Evolutionary conservation across 192 early-diverging fungal species (phyloP), one percentile per base, ranked within the genome.

Genomic region (Rhizoclosmatium globosum): DNA sequence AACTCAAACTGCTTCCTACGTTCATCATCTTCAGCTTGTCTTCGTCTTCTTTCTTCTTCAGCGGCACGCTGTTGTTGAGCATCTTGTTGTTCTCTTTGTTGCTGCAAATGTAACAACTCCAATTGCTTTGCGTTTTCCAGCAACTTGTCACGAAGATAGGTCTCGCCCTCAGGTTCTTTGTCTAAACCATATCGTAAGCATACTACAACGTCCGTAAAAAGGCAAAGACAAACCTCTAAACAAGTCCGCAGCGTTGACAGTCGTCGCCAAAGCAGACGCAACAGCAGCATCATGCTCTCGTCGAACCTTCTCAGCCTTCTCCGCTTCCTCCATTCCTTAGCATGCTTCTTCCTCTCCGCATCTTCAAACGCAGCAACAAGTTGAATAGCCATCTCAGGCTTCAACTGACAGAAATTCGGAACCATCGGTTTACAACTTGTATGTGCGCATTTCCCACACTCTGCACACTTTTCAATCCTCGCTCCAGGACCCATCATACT

Each of bases 401-500:
- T 81, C 47, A 89, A 76, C 7, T 87, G 84, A 64, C 87, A 89
- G 71, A 87, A 87, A 64, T 78, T 64, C 7, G 87, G 87, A 3
- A 89, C 75, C 77, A 87, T 65, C 21, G 79, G 66, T 39, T 79
- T 77, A 71, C 85, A 86, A 48, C 83, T 81, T 42, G 71, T 82
- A 68, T 89, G 87, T n/a, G 67, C 45, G 53, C 73, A 73, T 57
- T 83, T 80, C 2, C 66, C 45, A 68, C 87, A 89, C 68, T 89
- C 87, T 19, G 79, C 41, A 68, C 87, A 89, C 19, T 75, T 59
- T 43, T 80, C 77, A 31, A 87, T 82, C 45, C 82, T 79, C 42
- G 78, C 60, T 23, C 86, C 86, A 3, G 81, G 81, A 17, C 86
- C 69, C 43, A 87, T 71, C 46, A 89, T 94, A 66, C 92, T 94